Evolutionary conservation across 2,329 filamentous ascomycete species (phyloP).

Genomic region (Trichoderma asperellum): DNA sequence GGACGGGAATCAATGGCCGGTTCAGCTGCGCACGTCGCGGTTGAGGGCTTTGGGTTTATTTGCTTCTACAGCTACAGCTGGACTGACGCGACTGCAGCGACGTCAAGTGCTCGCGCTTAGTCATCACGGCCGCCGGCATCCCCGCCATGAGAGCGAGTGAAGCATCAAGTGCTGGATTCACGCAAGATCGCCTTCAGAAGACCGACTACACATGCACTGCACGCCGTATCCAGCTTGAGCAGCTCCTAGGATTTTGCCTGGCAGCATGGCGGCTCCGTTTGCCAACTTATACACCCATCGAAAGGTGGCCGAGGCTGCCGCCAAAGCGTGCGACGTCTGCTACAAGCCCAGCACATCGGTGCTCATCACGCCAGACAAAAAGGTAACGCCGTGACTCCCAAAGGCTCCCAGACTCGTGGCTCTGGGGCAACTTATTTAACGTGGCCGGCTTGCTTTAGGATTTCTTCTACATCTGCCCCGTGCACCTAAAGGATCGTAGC

Average conservation of each 20-base stretch:
- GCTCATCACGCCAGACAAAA: slow-evolving; percentile 85
- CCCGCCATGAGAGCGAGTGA: not conserved
- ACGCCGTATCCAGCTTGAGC: not conserved
- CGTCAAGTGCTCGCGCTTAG: slow-evolving; percentile 18
- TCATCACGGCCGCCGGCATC: slow-evolving; percentile 12
- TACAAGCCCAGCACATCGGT: slow-evolving; percentile 87
- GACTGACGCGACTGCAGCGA: slow-evolving; percentile 21
- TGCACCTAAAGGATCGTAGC: slow-evolving; percentile 79
- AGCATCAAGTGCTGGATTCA: not conserved
- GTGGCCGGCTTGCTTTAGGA: slow-evolving; percentile 51
- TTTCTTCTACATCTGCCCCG: slow-evolving; percentile 88
- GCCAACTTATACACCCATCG: slow-evolving; percentile 84
- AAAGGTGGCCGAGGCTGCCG: slow-evolving; percentile 80
- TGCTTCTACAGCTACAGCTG: not conserved
- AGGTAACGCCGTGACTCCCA: slow-evolving; percentile 50
- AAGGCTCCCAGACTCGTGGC: not conserved
- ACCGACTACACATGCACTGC: not conserved
- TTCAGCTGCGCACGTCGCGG: slow-evolving; percentile 2
- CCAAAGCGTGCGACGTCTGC: slow-evolving; percentile 88
- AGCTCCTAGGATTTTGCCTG: too few relatives aligned
- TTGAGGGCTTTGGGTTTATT: slow-evolving; percentile 10
- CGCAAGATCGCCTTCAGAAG: not conserved
- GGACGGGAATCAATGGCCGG: not conserved
- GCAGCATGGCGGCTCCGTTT: slow-evolving; percentile 47
- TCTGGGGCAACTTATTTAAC: slow-evolving; percentile 15